Conservation (phyloP, 805 yeast species). For the Candida oleophila region DNA sequence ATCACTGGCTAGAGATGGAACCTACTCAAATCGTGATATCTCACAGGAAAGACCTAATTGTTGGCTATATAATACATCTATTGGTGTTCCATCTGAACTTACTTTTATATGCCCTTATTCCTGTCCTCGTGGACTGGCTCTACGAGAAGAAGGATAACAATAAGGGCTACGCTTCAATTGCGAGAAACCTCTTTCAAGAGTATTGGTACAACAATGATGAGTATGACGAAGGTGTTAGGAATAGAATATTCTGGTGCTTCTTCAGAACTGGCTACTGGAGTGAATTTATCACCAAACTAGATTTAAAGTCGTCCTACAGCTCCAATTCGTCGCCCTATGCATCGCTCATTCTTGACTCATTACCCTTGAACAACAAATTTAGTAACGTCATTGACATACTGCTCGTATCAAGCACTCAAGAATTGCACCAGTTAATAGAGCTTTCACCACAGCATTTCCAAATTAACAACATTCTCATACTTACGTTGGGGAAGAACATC, state of each 20-base stretch:
- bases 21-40: conserved; percentile 21
- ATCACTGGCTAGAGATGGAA: conserved; percentile 35
- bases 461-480: conserved; percentile 19
- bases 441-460: conserved; percentile 18
- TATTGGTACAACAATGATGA: conserved; percentile 20
- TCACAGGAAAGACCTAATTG: conserved; percentile 23
- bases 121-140: conserved; percentile 38
- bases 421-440: conserved; percentile 12
- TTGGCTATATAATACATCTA: conserved; percentile 36
- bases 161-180: conserved; percentile 8
- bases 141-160: conserved; percentile 20
- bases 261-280: background rate
- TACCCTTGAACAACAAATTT: conserved; percentile 6
- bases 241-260: background rate
- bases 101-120: conserved; percentile 30
- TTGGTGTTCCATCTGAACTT: conserved; percentile 33
- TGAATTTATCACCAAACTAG: background rate
- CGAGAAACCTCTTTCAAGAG: conserved; percentile 18
- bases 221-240: background rate
- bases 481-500: conserved; percentile 15
- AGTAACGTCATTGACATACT: background rate
- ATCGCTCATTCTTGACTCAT: conserved; percentile 15
- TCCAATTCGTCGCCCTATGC: conserved; percentile 25
- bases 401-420: conserved; percentile 12
- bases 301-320: background rate